Conservation (phyloP, 2,329 filamentous ascomycete genomes). For the Escovopsis sp. region DNA sequence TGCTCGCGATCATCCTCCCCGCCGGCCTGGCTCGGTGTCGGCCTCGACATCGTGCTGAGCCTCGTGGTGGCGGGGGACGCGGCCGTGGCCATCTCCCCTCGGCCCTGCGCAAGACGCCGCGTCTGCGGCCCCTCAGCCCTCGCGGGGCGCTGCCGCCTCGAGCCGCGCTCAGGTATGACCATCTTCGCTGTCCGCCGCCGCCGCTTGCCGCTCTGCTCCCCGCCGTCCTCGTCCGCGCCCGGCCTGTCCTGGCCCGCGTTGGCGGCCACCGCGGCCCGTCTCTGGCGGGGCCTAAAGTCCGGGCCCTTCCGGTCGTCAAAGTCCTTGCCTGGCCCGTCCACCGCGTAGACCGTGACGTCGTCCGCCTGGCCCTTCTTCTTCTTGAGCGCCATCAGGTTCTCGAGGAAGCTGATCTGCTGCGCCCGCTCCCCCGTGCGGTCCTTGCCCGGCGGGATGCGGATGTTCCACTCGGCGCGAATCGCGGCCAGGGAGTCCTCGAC, state of each 20-base stretch:
- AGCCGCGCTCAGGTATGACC: too few species aligned
- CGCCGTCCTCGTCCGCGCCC: constrained; percentile 14
- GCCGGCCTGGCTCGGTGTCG: constrained; percentile 18
- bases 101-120: background rate
- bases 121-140: too few species aligned
- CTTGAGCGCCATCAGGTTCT: constrained; percentile 51
- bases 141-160: too few species aligned
- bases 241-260: constrained; percentile 1
- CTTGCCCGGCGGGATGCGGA: constrained; percentile 30
- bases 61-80: constrained; percentile 2
- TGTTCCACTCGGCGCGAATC: constrained; percentile 28
- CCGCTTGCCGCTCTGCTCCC: constrained; percentile 4
- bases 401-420: constrained; percentile 43
- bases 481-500: constrained; percentile 21
- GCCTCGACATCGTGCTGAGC: constrained; percentile 15
- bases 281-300: constrained; percentile 22
- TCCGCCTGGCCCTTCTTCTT: constrained; percentile 49
- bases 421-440: constrained; percentile 33
- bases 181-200: constrained; percentile 1
- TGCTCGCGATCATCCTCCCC: constrained; percentile 13
- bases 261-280: constrained; percentile 6
- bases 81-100: constrained; percentile 5
- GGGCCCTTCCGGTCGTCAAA: constrained; percentile 27
- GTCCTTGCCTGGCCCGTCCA: constrained; percentile 26
- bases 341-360: constrained; percentile 45